Evolutionary conservation across 1,284 basidiomycete genomes (phyloP).

Genomic region (Moniliella sp.): DNA sequence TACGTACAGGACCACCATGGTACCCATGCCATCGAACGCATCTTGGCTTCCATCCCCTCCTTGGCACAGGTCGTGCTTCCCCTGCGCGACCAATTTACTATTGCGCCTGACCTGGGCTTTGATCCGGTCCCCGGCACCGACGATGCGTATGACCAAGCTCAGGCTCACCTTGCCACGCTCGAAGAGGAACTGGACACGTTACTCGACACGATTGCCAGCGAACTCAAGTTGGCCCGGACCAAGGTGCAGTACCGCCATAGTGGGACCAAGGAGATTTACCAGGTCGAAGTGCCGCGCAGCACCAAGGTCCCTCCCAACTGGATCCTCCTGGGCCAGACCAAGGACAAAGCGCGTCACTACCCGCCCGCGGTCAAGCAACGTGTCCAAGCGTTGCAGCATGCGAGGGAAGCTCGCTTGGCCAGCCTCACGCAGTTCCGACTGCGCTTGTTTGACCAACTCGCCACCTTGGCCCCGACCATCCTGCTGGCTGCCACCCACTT

Average conservation of each 20-base stretch:
- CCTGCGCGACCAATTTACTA: too few relatives aligned
- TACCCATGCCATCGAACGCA: too few relatives aligned
- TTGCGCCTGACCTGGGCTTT: too few relatives aligned
- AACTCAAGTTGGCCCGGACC: conserved; percentile 13
- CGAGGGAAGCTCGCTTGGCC: conserved; percentile 27
- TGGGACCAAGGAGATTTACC: conserved; percentile 32
- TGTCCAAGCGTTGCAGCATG: conserved; percentile 29
- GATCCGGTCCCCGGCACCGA: too few relatives aligned
- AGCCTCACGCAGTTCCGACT: conserved; percentile 25
- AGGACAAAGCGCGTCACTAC: conserved; percentile 28
- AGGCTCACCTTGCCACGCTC: conserved; percentile 13
- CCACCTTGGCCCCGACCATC: conserved; percentile 43
- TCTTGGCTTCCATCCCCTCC: too few relatives aligned
- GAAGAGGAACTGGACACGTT: conserved; percentile 15
- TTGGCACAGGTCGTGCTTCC: too few relatives aligned
- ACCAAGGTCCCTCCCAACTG: conserved; percentile 26
- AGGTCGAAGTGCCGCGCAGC: conserved; percentile 25
- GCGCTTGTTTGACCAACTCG: conserved; percentile 51
- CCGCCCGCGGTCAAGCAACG: conserved; percentile 21
- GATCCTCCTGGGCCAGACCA: conserved; percentile 24
- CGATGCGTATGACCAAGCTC: conserved; percentile 12
- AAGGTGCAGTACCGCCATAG: conserved; percentile 27
- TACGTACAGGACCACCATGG: too few relatives aligned
- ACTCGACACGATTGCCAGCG: conserved; percentile 10
- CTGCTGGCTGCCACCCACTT: conserved; percentile 39